Base-by-base conservation (phyloP, 1,284 basidiomycete species). In the Ceratobasidium sp. region DNA sequence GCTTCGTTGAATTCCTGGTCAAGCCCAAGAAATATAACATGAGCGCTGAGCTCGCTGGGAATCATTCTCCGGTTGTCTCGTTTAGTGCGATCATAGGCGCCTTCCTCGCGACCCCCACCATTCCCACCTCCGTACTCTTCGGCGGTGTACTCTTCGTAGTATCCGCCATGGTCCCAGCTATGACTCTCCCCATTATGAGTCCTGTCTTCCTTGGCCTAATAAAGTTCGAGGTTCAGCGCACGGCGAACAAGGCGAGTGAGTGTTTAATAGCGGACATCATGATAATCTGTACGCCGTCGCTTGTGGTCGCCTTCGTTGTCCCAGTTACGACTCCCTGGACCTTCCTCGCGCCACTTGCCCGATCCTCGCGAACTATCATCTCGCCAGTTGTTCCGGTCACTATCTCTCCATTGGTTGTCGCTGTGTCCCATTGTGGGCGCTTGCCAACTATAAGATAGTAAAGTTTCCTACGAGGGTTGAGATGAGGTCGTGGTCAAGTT, bases 1-100 rank as follows among this genome's bases (percentile, higher is more conserved):
- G 92, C 91, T 87, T 97, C 96, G 57, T 92, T 93, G 82, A 96
- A 94, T 83, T 96, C 94, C 73, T 91, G 90, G 84, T 97, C 96
- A 76, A 97, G 86, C 67, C 96, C 96, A 74, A 97, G 90, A 84
- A 97, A 96, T 82, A 97, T 96, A 82, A 97, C 92, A 86, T 97
- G 94, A 35, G 92, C 90, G 83, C 92, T 94, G 70, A 93, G 91
- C 83, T 95, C 93, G 81, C 93, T 94, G 38, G 93, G 91, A 75
- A 89, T 87, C 67, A 93, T 87, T 62, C 92, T 91, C 83, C 94
- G 93, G 86, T 81, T 79, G 70, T 79, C 76, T 18, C 60, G 70
- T 46, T 79, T 78, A 23, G 65, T 77, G 33, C 71, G 75, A 20
- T 88, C 85, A 81, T 89, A 78, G 10, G 77, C 57, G 38, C 77